Base-by-base conservation (phyloP, 257 asterid species). In the Avicennia marina region DNA sequence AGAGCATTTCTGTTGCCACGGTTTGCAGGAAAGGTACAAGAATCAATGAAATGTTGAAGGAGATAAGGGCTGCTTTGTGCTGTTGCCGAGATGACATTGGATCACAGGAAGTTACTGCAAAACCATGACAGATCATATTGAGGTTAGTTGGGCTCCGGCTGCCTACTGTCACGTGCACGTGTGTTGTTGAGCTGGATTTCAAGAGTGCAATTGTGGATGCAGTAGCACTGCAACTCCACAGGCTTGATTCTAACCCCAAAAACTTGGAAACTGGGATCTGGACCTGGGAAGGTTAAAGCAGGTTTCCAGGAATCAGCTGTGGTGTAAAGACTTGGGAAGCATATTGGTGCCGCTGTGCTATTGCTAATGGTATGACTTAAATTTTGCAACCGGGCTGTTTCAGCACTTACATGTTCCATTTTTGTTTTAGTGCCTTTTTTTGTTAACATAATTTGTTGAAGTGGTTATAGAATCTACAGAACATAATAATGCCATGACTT, bases 1-100 rank as follows among this genome's bases (percentile, higher is more conserved):
- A 45, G 20, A 24, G 33, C 20, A 11, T 44, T 31, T 19, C 13
- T 47, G 6, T 44, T 55, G 52, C 31, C n/a, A n/a, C n/a, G n/a
- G n/a, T 57, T 56, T 64, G 72, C 82, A 88, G 97, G 76, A 85
- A 81, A 78, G 79, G 89, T 44, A 50, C 58, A 16, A 58, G 58
- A 56, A 72, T 85, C 21, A 40, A 75, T 5, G 90, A 80, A 50
- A 74, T 91, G 94, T 73, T 83, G 67, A 72, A 66, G 58, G 94
- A 76, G 62, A 85, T 85, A 62, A 67, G 94, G 56, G 84, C 80
- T 3, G 95, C 78, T 53, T 62, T 85, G 58, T 85, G 81, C n/a
- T 64, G 61, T 24, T 85, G 86, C 66, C 71, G 70, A 27, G 76
- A 71, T 56, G 11, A 13, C 26, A 38, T 51, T 38, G 69, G 58